Conservation (phyloP, 2,329 filamentous ascomycete genomes). For the Tetracladium maxilliforme region DNA sequence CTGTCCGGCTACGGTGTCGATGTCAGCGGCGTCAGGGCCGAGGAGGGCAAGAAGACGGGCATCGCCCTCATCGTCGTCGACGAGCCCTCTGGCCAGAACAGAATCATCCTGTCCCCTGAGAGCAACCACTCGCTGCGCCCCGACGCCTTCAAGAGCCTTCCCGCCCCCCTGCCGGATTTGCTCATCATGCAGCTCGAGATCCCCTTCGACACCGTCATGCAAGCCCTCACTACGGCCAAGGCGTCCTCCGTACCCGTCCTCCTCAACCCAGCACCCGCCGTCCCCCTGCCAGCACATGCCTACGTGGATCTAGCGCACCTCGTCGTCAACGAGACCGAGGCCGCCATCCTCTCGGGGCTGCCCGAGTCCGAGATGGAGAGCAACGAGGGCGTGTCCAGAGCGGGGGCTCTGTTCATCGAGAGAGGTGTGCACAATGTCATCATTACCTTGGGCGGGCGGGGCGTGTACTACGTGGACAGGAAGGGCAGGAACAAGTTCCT, state of each 20-base stretch:
- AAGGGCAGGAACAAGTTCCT: slow-evolving; percentile 33
- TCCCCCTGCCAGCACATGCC: slow-evolving; percentile 47
- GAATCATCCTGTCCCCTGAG: slow-evolving; percentile 60
- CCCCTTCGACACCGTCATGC: slow-evolving; percentile 48
- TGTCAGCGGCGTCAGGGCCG: slow-evolving; percentile 32
- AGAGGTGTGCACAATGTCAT: slow-evolving; percentile 64
- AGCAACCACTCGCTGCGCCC: slow-evolving; percentile 43
- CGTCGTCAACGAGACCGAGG: slow-evolving; percentile 85
- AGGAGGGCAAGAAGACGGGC: slow-evolving; percentile 40
- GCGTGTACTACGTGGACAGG: slow-evolving; percentile 51
- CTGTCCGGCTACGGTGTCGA: slow-evolving; percentile 49
- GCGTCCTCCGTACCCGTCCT: slow-evolving; percentile 44
- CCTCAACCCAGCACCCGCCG: slow-evolving; percentile 75
- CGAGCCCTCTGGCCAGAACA: slow-evolving; percentile 56
- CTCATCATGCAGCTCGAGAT: slow-evolving; percentile 72
- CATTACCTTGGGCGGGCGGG: slow-evolving; percentile 70
- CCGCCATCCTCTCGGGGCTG: slow-evolving; percentile 55
- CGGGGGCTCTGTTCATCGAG: slow-evolving; percentile 42
- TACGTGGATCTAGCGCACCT: slow-evolving; percentile 61
- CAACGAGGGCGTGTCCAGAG: slow-evolving; percentile 5
- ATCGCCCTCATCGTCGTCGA: slow-evolving; percentile 67
- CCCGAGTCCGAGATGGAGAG: no score
- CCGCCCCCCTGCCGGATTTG: slow-evolving; percentile 37
- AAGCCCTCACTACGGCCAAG: slow-evolving; percentile 37
- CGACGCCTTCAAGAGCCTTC: slow-evolving; percentile 19